Evolutionary conservation across 148 eudicot genomes (phyloP).

Genomic region (Rhododendron griersonianum): DNA sequence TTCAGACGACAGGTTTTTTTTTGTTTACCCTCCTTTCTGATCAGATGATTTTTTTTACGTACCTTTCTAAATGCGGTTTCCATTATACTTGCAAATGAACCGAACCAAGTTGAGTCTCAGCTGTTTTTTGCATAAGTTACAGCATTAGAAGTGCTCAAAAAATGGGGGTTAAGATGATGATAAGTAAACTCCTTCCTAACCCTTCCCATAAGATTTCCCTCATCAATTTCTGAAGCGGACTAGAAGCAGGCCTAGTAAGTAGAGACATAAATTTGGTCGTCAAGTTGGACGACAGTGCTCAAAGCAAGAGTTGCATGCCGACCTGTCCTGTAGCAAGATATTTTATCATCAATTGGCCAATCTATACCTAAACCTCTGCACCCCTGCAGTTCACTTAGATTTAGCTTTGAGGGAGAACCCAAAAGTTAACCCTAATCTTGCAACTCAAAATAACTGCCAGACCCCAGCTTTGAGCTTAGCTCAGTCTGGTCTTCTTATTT

Average conservation of each 20-base stretch:
- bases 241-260: background rate
- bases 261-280: background rate
- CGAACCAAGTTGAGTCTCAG: background rate
- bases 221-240: background rate
- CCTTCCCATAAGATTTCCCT: background rate
- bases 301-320: background rate
- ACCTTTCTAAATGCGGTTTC: background rate
- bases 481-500: background rate
- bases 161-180: background rate
- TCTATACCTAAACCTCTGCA: background rate
- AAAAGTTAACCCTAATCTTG: background rate
- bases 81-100: background rate
- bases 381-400: background rate
- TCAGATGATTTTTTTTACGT: background rate
- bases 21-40: background rate
- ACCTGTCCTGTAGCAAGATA: background rate
- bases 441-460: background rate
- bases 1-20: slow-evolving; percentile 67
- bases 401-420: background rate
- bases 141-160: background rate
- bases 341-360: background rate
- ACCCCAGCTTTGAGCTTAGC: background rate
- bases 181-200: background rate
- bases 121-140: background rate
- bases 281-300: background rate